Percentiles rank a stretch among this genome's conserved stretches.
Conservation (phyloP, 2,329 filamentous ascomycete genomes). For the Apiospora malaysiana region DNA sequence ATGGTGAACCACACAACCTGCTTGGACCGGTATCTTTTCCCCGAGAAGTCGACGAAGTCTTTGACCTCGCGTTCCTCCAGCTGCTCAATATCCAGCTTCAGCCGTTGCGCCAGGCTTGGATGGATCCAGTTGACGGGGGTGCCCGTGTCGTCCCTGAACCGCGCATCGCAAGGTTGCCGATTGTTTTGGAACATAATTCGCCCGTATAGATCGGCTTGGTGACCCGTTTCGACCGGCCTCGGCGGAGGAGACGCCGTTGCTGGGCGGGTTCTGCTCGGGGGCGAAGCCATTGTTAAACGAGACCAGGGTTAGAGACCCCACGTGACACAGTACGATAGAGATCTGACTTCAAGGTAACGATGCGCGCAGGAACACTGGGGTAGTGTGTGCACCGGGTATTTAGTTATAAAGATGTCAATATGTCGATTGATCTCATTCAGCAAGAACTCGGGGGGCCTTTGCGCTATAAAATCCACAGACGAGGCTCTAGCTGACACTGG, state of each 20-base stretch:
- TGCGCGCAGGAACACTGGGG: neutral
- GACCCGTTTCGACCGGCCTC: neutral
- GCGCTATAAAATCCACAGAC: neutral
- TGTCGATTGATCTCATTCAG: neutral
- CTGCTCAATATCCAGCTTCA: slow-evolving; percentile 20
- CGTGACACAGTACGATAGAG: neutral
- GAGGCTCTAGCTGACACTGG: slow-evolving; percentile 3
- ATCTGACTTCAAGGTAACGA: neutral
- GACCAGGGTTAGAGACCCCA: neutral
- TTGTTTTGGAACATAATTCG: neutral
- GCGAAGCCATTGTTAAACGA: neutral
- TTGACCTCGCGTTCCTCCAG: neutral
- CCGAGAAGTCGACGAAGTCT: slow-evolving; percentile 14
- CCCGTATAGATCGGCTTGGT: slow-evolving; percentile 20
- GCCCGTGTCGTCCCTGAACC: slow-evolving; percentile 24
- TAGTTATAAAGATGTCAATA: too few species aligned
- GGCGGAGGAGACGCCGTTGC: neutral
- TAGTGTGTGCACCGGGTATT: neutral
- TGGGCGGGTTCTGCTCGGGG: neutral
- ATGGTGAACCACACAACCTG: slow-evolving; percentile 18
- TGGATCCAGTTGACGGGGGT: slow-evolving; percentile 26
- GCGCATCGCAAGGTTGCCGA: slow-evolving; percentile 11
- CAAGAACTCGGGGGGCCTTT: neutral
- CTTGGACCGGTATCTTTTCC: neutral
- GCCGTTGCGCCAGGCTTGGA: slow-evolving; percentile 15